Base-by-base conservation (phyloP, 2,329 filamentous ascomycete species). In the Epichloe sp. region DNA sequence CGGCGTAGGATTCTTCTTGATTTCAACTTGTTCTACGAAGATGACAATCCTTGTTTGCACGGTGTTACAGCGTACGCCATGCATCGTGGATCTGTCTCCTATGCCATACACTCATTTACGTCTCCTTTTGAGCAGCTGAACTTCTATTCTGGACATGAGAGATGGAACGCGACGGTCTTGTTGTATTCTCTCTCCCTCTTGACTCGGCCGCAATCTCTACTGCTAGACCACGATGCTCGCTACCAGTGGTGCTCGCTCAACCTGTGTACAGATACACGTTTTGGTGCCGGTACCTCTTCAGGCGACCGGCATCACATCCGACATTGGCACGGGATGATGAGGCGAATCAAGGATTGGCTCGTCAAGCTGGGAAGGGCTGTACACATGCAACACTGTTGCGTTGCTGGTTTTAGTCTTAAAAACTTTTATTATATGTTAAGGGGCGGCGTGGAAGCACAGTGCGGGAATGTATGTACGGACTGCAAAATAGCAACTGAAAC, bases 1-100 rank as follows among this genome's bases (percentile, higher is more conserved):
- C 50, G 65, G 64, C 66, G 66, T 66, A 68, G 63, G 65, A 64
- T 38, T 50, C 14, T 44, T 38, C 43, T 43, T 52, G 35, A 31
- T 37, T 40, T 46, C 12, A 23, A 11, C 38, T 19, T 49, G 10
- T 40, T 47, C 41, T 44, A 46, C 34, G 47, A 47, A 52, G 31
- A 37, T 19, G 47, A 21, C 36, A 45, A 43, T n/a, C 15, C 47
- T 34, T 19, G 37, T n/a, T 42, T 43, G 37, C 43, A 34, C 17
- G 31, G 47, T 35, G 35, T n/a, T 42, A 10, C 34, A 8, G 4
- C 38, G 14, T 26, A 36, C 37, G 12, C 10, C 40, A 47, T 34
- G 48, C 48, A 40, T 34, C 21, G 21, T 41, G 44, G 40, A 37
- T 38, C 23, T 43, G 26, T 40, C 47, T 52, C 8, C 47, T 38